Percentiles rank a stretch among this genome's conserved stretches.
Evolutionary conservation across 345 rosid species (phyloP).

Genomic region (Rubroshorea leprosula): DNA sequence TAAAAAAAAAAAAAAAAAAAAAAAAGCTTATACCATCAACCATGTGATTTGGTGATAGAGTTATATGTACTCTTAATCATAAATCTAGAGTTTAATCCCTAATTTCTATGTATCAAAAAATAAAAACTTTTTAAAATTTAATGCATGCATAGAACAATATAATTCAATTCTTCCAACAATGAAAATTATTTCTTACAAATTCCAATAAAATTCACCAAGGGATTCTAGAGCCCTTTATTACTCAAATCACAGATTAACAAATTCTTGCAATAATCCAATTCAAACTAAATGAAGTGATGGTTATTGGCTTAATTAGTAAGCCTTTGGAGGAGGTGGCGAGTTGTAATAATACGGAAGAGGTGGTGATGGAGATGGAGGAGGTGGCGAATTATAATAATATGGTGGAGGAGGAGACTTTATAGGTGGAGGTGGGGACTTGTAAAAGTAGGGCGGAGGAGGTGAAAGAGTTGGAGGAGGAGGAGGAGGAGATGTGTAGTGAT

Average conservation of each 20-base stretch:
- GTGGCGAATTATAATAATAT: neutral
- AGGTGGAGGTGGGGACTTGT: neutral
- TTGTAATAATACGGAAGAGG: neutral
- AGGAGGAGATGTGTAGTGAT: neutral
- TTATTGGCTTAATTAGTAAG: neutral
- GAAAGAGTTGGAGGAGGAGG: neutral
- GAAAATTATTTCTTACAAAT: too few relatives aligned
- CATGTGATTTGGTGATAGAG: too few relatives aligned
- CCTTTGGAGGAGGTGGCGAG: neutral
- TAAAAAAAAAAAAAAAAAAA: too few relatives aligned
- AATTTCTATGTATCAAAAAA: too few relatives aligned
- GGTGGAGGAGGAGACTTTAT: constrained; percentile 1
- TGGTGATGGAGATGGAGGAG: neutral
- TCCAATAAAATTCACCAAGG: too few relatives aligned
- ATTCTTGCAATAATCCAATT: neutral
- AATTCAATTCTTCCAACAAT: too few relatives aligned
- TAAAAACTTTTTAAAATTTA: too few relatives aligned
- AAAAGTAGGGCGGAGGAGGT: neutral
- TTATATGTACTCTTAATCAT: too few relatives aligned
- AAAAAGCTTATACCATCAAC: too few relatives aligned
- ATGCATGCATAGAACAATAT: too few relatives aligned
- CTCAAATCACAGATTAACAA: neutral
- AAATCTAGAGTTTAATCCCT: too few relatives aligned
- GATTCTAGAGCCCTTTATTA: too few relatives aligned
- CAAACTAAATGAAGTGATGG: neutral